Percentiles rank a stretch among this genome's conserved stretches.
phyloP scores from a whole-genome alignment of 805 yeast species.

The Danielia oregonensis region DNA sequence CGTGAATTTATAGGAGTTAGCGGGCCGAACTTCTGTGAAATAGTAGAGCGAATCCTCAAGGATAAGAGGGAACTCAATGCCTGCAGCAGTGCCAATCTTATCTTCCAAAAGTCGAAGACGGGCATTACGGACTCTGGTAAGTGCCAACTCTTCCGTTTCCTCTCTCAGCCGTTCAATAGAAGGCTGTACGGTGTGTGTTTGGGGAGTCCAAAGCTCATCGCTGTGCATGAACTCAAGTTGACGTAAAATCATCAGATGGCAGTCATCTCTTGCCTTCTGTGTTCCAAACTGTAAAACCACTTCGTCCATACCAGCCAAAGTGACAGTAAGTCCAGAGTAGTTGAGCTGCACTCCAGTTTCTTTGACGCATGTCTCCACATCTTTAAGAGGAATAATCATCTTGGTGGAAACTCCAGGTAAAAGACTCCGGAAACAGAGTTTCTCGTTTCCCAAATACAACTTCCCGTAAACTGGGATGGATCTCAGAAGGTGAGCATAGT shows the following conservation, averaged over 20 bases:
- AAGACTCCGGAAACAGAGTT: constrained; percentile 76
- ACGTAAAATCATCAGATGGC: constrained; percentile 50
- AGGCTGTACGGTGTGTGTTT: neutral
- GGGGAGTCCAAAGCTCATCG: neutral
- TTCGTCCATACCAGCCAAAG: constrained; percentile 73
- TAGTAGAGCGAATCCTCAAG: constrained; percentile 61
- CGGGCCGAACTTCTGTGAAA: constrained; percentile 50
- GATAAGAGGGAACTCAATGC: constrained; percentile 64
- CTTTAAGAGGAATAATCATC: constrained; percentile 77
- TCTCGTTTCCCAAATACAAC: constrained; percentile 63
- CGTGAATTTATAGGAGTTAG: constrained; percentile 54
- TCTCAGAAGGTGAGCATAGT: constrained; percentile 64
- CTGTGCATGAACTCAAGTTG: constrained; percentile 36
- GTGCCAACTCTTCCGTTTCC: neutral
- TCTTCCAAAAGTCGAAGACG: constrained; percentile 66
- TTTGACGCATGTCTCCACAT: constrained; percentile 64
- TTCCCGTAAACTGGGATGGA: constrained; percentile 82
- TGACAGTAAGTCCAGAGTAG: constrained; percentile 67
- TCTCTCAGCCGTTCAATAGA: neutral
- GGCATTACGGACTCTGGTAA: constrained; percentile 47
- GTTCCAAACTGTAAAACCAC: constrained; percentile 74
- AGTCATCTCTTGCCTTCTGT: constrained; percentile 64
- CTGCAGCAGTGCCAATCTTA: constrained; percentile 53
- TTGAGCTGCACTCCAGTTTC: constrained; percentile 67
- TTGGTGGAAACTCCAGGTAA: constrained; percentile 73